Base-by-base conservation (phyloP, 441 rosid genomes). In the Euphorbia celastroides region DNA sequence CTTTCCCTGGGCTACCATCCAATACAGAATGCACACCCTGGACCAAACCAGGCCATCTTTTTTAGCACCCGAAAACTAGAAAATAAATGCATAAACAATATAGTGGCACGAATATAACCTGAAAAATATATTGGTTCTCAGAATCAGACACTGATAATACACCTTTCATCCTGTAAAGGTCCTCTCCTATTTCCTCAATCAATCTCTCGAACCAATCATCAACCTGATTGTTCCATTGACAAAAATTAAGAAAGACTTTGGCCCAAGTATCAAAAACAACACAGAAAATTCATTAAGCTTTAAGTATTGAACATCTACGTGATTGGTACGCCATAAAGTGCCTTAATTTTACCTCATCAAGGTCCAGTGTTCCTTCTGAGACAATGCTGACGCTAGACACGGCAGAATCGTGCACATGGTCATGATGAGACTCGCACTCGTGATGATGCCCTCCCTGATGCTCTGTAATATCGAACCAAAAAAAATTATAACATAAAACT, bases 91-190 rank as follows among this genome's bases (percentile, higher is more conserved):
- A 42, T 20, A 3, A 51, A n/a, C 7, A 28, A 57, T 27, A 25
- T 0, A 50, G 8, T 16, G 34, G 52, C 34, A 54, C 11, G 57
- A 36, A 28, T 23, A 10, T 30, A 57, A 88, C 93, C 90, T 88
- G 91, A 57, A 86, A 82, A 19, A 88, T 75, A 12, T 84, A 86
- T 10, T 83, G 83, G 65, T 80, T 79, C 62, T 86, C 85, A 1
- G 78, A 79, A 62, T 72, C 74, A 23, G 75, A 73, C 57, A 86
- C 78, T 0, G 83, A 80, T 62, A 88, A 48, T 25, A 88, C 79
- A 9, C 96, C 87, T 74, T 89, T 89, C 96, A 87, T 82, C 72
- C 90, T 75, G 79, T 87, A 89, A 69, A 89, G 75, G 77, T 86
- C 90, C 38, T 86, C 92, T 23, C 88, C 89, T 73, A 81, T 86